Percentiles rank a stretch among this genome's conserved stretches.
Conservation (phyloP, 2,329 filamentous ascomycete species). For the Exophiala sp. region DNA sequence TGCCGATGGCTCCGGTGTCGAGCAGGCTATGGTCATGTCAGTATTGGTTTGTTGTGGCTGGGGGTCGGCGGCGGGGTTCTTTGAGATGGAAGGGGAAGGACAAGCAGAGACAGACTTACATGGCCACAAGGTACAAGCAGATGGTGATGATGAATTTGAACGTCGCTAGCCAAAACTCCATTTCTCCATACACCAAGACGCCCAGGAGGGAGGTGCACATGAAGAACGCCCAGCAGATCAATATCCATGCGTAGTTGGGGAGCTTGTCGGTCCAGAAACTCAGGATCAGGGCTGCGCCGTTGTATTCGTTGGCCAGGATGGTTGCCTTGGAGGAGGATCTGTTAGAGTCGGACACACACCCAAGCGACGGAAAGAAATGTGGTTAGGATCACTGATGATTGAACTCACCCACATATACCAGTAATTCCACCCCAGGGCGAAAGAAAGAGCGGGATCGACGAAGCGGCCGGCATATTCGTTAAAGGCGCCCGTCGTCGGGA, state of each 20-base stretch:
- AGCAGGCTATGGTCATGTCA: constrained; percentile 21
- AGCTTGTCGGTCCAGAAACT: constrained; percentile 42
- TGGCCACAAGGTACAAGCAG: constrained; percentile 33
- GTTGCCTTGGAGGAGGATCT: too few species aligned
- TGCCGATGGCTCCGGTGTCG: constrained; percentile 35
- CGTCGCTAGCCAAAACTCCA: constrained; percentile 43
- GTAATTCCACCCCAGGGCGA: constrained; percentile 40
- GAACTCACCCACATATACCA: constrained; percentile 9
- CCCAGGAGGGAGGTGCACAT: constrained; percentile 39
- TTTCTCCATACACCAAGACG: constrained; percentile 48
- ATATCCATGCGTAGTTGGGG: constrained; percentile 44
- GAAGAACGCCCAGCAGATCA: constrained; percentile 44
- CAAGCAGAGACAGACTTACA: too few species aligned
- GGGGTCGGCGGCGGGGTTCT: too few species aligned
- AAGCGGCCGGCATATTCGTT: constrained; percentile 39
- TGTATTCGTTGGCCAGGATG: constrained; percentile 35
- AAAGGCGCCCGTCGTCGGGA: constrained; percentile 46
- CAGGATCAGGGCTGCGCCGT: constrained; percentile 43
- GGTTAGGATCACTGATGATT: too few species aligned
- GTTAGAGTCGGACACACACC: too few species aligned
- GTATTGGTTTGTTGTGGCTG: too few species aligned
- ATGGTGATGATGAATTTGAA: constrained; percentile 36
- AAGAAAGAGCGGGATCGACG: constrained; percentile 45
- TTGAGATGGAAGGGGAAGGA: too few species aligned
- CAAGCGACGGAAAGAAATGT: too few species aligned